Evolutionary conservation across 2,329 filamentous ascomycete species (phyloP), one percentile per base, ranked within the genome.

Genomic region (Aureobasidium sp.): DNA sequence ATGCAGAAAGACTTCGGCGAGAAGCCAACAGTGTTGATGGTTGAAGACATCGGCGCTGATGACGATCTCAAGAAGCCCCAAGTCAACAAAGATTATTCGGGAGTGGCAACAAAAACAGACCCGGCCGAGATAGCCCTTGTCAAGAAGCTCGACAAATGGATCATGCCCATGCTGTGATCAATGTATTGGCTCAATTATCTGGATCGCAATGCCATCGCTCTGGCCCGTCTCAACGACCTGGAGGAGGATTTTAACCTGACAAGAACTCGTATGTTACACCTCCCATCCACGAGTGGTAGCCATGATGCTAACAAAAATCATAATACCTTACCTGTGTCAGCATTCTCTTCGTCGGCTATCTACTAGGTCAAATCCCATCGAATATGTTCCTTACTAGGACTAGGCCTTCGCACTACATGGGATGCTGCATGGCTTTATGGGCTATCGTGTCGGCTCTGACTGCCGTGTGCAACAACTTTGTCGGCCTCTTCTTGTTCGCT

Each of bases 181-280:
- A 88, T 91, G 76, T 91, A 90, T 69, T 89, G 91, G 71, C 79
- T 88, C 75, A 90, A 91, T 74, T 91, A 89, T 72, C 74, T 88
- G 12, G 83, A 85, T 65, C 42, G 68, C 67, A 72, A 71, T 53
- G 58, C 88, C 71, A 87, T 89, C 64, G 85, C 85, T 2, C 79
- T 85, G 1, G 87, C 87, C 0, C 79, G 83, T 22, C 77, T 89
- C 60, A 82, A 83, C 68, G 85, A 85, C 5, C 75, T 90, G 31
- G 81, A 87, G 62, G 76, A 78, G 8, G 86, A 89, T 57, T 74
- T 88, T 24, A 70, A 76, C 1, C 75, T 88, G 64, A 72, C 73
- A 40, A 74, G 61, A 9, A 67, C 70, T 57, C 66, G 65, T 63
- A 66, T 64, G 39, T 65, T 66, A 42, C 50, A 67, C 69, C 88